Percentiles rank a stretch among this genome's conserved stretches.
Conservation (phyloP, 106 monocot genomes). For the Dendrobium huoshanense region DNA sequence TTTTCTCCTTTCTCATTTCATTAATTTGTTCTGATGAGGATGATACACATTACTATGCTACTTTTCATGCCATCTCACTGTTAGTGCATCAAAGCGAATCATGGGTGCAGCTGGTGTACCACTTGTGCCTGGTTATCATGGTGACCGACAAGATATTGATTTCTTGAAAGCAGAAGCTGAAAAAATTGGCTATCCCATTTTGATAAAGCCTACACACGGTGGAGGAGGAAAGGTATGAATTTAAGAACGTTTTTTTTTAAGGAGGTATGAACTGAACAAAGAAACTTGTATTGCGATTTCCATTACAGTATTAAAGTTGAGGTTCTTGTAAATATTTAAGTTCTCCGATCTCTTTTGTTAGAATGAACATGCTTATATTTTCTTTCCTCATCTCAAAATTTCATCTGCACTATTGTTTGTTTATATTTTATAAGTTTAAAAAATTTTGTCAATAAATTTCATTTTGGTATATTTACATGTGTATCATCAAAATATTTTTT, state of each 20-base stretch:
- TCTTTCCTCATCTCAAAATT: not conserved
- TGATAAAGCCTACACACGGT: constrained; percentile 99
- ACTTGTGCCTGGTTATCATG: constrained; percentile 98
- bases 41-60: not conserved
- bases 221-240: constrained; percentile 88
- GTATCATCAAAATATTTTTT: not conserved
- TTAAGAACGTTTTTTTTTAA: not conserved
- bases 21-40: not conserved
- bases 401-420: not conserved
- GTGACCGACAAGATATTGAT: constrained; percentile 63
- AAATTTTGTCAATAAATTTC: not conserved
- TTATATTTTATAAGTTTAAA: not conserved
- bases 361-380: constrained; percentile 2
- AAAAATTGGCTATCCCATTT: constrained; percentile 87
- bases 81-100: constrained; percentile 95
- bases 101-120: constrained; percentile 95
- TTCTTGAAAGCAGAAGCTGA: constrained; percentile 84
- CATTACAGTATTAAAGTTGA: not conserved
- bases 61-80: constrained; percentile 5
- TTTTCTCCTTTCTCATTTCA: not conserved
- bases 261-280: not conserved
- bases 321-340: not conserved
- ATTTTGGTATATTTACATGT: not conserved
- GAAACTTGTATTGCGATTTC: not conserved
- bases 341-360: not conserved